Conservation (phyloP, 2,329 filamentous ascomycete genomes). For the Drechslerella dactyloides region DNA sequence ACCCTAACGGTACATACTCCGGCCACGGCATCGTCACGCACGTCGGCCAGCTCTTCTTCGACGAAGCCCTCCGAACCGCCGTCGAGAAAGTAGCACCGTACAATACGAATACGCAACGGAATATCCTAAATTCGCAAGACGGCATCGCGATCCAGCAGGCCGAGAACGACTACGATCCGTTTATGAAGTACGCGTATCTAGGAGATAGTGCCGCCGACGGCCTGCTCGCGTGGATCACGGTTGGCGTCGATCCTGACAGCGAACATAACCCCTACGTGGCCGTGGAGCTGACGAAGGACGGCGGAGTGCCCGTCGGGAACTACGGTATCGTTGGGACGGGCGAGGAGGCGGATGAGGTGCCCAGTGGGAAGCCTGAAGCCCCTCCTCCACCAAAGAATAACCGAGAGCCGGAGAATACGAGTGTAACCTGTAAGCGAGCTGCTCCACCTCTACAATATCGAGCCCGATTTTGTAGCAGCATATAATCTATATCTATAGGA, state of each 20-base stretch:
- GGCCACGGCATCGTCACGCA: constrained; percentile 64
- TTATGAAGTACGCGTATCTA: constrained; percentile 66
- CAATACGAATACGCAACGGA: constrained; percentile 60
- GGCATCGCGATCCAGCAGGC: constrained; percentile 62
- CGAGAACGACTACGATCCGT: constrained; percentile 64
- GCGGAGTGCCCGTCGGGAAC: constrained; percentile 56
- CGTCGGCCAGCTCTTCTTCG: constrained; percentile 70
- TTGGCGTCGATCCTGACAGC: constrained; percentile 62
- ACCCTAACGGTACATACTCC: constrained; percentile 62
- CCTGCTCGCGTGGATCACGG: constrained; percentile 64
- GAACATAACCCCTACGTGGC: constrained; percentile 56
- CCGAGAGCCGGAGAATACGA: background rate
- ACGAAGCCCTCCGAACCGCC: constrained; percentile 64
- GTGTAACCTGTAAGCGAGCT: constrained; percentile 13
- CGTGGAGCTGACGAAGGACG: constrained; percentile 57
- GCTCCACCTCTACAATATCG: background rate
- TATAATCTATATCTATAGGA: too few relatives aligned
- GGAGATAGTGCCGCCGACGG: constrained; percentile 64
- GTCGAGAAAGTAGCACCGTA: constrained; percentile 64
- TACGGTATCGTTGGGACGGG: constrained; percentile 38
- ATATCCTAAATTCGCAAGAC: constrained; percentile 65
- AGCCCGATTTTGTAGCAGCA: too few relatives aligned
- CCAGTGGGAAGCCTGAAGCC: constrained; percentile 26
- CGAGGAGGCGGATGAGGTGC: constrained; percentile 37
- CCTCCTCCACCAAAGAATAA: constrained; percentile 11